phyloP scores from a whole-genome alignment of 2,329 filamentous ascomycete species.

The Pyrenochaeta sp. region DNA sequence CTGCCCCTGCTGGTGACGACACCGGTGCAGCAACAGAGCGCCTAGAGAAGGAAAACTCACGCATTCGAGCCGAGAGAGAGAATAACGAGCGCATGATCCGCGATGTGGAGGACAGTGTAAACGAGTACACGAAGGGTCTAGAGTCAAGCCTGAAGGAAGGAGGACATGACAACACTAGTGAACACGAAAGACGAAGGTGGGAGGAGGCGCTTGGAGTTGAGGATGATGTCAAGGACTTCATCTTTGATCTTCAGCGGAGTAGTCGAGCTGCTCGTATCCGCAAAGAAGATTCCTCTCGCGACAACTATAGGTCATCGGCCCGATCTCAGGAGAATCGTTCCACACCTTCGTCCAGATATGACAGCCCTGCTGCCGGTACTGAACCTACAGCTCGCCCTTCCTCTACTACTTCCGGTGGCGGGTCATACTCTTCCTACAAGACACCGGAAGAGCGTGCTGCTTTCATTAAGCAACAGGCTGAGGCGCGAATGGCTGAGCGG shows the following conservation, averaged over 20 bases:
- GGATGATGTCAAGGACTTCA: constrained; percentile 96
- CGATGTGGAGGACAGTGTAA: constrained; percentile 95
- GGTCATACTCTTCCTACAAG: constrained; percentile 82
- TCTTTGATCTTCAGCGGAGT: constrained; percentile 91
- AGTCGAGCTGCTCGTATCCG: constrained; percentile 78
- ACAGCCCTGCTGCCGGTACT: constrained; percentile 59
- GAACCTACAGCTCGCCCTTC: constrained; percentile 63
- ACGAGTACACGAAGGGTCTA: constrained; percentile 83
- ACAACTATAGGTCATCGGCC: constrained; percentile 51
- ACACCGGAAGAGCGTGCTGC: constrained; percentile 93
- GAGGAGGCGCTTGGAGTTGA: constrained; percentile 96
- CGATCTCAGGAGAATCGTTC: constrained; percentile 48
- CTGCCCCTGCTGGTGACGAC: constrained; percentile 73
- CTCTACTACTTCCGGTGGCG: constrained; percentile 63
- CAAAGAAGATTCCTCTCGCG: constrained; percentile 61
- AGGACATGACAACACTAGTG: constrained; percentile 75
- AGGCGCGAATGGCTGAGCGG: constrained; percentile 95
- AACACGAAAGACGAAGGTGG: constrained; percentile 93
- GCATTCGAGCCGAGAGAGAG: constrained; percentile 83
- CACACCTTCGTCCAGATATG: constrained; percentile 52
- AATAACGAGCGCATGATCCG: constrained; percentile 96
- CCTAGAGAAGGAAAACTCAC: constrained; percentile 86
- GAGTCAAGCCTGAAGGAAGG: constrained; percentile 89
- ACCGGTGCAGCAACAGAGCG: constrained; percentile 82
- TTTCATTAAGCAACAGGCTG: constrained; percentile 96